A percentile compares a stretch with the other conserved stretches of the same genome.
These are phyloP conservation scores for Gloeopeniophorella convolvens DNA, from an alignment of 768 basidiomycete species.

Conservation along the genomic window DNA sequence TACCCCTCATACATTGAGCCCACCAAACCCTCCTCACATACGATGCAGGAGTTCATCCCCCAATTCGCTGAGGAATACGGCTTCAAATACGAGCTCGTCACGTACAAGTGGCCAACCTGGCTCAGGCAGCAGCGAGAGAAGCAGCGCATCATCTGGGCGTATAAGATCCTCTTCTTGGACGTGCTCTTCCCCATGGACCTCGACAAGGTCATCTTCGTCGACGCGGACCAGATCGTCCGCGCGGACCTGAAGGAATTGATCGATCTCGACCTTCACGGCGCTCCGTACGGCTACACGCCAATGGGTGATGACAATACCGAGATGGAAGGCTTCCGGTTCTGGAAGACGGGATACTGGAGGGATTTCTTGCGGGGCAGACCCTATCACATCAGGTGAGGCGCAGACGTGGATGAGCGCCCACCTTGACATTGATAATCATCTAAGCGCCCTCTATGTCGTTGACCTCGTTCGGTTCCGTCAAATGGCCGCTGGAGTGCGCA, in stretches of 20 bases:
- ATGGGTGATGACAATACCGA: slow-evolving; percentile 95
- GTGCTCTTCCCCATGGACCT: slow-evolving; percentile 99
- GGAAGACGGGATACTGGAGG: slow-evolving; percentile 97
- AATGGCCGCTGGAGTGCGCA: slow-evolving; percentile 53
- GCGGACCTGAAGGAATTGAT: slow-evolving; percentile 93
- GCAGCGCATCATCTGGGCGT: slow-evolving; percentile 98
- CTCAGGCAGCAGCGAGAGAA: slow-evolving; percentile 95
- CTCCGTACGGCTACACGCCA: slow-evolving; percentile 93
- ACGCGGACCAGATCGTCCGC: slow-evolving; percentile 95
- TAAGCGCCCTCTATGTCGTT: slow-evolving; percentile 89
- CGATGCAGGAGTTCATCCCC: slow-evolving; percentile 81
- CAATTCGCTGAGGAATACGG: slow-evolving; percentile 85
- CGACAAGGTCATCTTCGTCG: slow-evolving; percentile 98
- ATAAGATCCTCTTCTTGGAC: slow-evolving; percentile 98
- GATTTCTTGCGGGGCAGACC: slow-evolving; percentile 77
- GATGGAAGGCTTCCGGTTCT: slow-evolving; percentile 98
- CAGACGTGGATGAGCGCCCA: not conserved
- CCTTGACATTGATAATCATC: not conserved
- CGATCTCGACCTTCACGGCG: slow-evolving; percentile 87
- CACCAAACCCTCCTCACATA: not conserved
- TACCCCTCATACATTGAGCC: slow-evolving; percentile 8
- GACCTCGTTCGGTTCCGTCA: slow-evolving; percentile 93
- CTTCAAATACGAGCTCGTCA: slow-evolving; percentile 96
- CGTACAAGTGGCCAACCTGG: slow-evolving; percentile 99
- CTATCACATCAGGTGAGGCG: slow-evolving; percentile 85